Evolutionary conservation across 257 asterid genomes (phyloP), one percentile per base, ranked within the genome.

Genomic region (Craterostigma plantagineum): DNA sequence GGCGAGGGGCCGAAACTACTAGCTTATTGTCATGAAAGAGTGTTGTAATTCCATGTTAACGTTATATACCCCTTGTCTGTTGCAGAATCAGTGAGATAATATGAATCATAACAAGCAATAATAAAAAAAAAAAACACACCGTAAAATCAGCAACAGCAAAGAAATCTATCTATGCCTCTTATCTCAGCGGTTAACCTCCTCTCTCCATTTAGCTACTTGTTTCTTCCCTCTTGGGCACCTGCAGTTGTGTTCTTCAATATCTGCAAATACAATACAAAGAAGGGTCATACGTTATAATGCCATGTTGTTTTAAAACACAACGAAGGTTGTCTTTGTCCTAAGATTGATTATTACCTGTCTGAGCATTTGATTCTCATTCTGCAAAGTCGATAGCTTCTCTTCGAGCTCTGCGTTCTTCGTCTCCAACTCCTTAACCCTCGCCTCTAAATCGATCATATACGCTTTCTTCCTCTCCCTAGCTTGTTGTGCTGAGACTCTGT

Each of bases 391-490:
- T 33, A 72, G 70, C 69, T 81, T 75, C 59, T 90, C 98, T 46
- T 83, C 98, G 51, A 90, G 92, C 75, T 90, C 98, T 7, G 92
- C 78, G 57, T 90, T 90, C 65, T 83, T 90, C 10, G 90, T 73
- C 50, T 90, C 98, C 73, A 79, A 50, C 47, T 83, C 95, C 51
- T 90, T 90, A 11, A 75, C 95, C 55, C 91, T 68, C 14, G 51
- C 91, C 63, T 90, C 98, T 72, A 90, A 64, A 54, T 90, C 98
- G 38, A 47, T 75, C 78, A 90, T 53, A 53, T 90, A 79, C 2
- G 93, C 95, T 66, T 90, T 90, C 84, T 90, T 90, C 73, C 98
- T 76, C 73, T 90, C 98, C 69, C 98, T 90, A 42, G 98, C 98
- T 66, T 83, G 95, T 55, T 90, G 98, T 16, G 98, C 98, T 7